Evolutionary conservation across 805 yeast species (phyloP).

Genomic region (Lipomyces orientalis): DNA sequence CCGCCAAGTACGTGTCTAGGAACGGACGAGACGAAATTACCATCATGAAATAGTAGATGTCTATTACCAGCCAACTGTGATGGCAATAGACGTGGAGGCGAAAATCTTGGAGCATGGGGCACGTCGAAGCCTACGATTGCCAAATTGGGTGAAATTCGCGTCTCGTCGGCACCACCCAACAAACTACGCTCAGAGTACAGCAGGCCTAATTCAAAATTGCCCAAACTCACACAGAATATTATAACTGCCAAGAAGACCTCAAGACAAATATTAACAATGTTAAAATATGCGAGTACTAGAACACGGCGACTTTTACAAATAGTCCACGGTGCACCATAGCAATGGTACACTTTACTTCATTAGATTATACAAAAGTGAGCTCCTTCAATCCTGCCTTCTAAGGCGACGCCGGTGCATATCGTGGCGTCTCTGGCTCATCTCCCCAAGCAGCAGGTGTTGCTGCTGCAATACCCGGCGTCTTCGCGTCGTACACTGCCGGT

Average conservation of each 20-base stretch:
- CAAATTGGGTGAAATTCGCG: background rate
- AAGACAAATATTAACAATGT: too few relatives aligned
- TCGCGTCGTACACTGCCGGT: conserved; percentile 47
- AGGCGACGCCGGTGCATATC: conserved; percentile 40
- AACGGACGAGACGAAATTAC: background rate
- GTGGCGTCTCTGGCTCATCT: conserved; percentile 39
- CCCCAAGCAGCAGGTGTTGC: conserved; percentile 40
- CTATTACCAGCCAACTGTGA: background rate
- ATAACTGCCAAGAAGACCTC: too few relatives aligned
- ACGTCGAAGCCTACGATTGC: background rate
- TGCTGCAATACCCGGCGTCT: conserved; percentile 43
- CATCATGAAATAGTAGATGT: background rate
- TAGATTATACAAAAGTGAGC: background rate
- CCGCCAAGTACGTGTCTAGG: conserved; percentile 18
- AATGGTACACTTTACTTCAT: background rate
- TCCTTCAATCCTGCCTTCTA: background rate
- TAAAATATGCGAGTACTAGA: too few relatives aligned
- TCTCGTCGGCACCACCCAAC: too few relatives aligned
- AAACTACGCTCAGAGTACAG: too few relatives aligned
- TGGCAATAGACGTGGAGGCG: background rate
- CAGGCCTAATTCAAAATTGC: too few relatives aligned
- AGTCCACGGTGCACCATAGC: background rate
- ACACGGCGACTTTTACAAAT: background rate
- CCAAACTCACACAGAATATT: too few relatives aligned
- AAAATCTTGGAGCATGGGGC: background rate